Conservation (phyloP, 805 yeast species). For the Zygosaccharomyces gambellarensis region DNA sequence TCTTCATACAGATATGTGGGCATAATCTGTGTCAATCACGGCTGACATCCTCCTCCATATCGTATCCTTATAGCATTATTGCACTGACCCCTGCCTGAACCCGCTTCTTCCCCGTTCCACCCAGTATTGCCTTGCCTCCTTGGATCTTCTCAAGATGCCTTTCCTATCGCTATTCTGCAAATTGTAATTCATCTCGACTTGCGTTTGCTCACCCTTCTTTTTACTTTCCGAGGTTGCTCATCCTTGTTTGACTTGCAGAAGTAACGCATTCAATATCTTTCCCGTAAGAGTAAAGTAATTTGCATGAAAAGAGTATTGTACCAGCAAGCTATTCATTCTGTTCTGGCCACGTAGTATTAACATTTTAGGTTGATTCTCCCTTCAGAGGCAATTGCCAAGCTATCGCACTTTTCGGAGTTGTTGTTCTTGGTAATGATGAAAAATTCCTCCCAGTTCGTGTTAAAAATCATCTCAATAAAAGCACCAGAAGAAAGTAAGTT, state of each 20-base stretch:
- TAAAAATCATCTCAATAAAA: conserved; percentile 3
- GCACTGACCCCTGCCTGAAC: no score
- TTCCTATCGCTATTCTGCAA: neutral
- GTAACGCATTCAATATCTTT: neutral
- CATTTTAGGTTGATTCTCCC: neutral
- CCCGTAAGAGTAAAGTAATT: neutral
- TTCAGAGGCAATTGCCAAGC: neutral
- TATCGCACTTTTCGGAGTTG: neutral
- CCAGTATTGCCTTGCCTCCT: no score
- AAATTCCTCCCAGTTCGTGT: neutral
- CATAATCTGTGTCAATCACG: no score
- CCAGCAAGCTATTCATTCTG: neutral
- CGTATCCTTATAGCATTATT: no score
- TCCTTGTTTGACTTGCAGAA: neutral
- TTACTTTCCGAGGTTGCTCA: neutral
- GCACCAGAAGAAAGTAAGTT: neutral
- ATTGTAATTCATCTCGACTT: no score
- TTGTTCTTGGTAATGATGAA: neutral
- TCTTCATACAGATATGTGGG: no score
- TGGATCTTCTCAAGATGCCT: no score
- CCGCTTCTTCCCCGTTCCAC: no score
- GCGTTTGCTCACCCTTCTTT: neutral
- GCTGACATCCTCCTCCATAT: no score
- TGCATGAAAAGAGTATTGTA: neutral
- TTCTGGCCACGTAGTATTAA: conserved; percentile 1